Percentiles rank a stretch among this genome's conserved stretches.
Evolutionary conservation across 306 rosid genomes (phyloP).

Genomic region (Lathyrus oleraceus): DNA sequence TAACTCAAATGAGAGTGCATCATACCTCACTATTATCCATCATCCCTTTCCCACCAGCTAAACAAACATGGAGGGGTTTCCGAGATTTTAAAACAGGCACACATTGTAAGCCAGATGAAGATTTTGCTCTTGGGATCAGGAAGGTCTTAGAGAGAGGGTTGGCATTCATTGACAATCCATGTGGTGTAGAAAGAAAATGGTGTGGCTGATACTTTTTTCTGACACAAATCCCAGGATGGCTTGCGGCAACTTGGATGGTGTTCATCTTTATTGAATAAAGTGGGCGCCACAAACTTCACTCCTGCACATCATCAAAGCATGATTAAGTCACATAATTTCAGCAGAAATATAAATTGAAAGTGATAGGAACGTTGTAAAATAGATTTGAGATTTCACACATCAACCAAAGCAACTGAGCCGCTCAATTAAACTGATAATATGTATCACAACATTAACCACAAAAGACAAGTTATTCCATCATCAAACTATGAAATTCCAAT

Average conservation of each 20-base stretch:
- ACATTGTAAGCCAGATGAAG: conserved; percentile 33
- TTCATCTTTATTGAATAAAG: conserved; percentile 42
- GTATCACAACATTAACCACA: not conserved
- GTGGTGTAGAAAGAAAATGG: conserved; percentile 30
- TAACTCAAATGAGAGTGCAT: conserved; percentile 9
- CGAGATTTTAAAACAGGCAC: conserved; percentile 39
- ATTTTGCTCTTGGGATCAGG: conserved; percentile 2
- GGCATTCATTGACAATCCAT: conserved; percentile 7
- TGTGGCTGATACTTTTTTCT: conserved; percentile 15
- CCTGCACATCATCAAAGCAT: conserved; percentile 33
- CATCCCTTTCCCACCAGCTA: conserved; percentile 58
- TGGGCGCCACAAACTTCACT: conserved; percentile 27
- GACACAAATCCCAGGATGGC: conserved; percentile 27
- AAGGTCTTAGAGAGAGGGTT: conserved; percentile 31
- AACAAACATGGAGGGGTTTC: conserved; percentile 47
- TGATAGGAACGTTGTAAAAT: not conserved
- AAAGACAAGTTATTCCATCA: not conserved
- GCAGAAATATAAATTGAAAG: not conserved
- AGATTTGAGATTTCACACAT: conserved; percentile 2
- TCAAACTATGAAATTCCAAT: not conserved
- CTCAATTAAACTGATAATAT: not conserved
- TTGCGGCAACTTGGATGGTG: conserved; percentile 39
- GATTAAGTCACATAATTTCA: conserved; percentile 6
- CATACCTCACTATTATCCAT: conserved; percentile 53
- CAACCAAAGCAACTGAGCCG: not conserved